Percentiles rank a stretch among this genome's conserved stretches.
These are phyloP conservation scores for Toxoplasma gondii DNA, from an alignment of 169 alveolate species.

Conservation along the genomic window DNA sequence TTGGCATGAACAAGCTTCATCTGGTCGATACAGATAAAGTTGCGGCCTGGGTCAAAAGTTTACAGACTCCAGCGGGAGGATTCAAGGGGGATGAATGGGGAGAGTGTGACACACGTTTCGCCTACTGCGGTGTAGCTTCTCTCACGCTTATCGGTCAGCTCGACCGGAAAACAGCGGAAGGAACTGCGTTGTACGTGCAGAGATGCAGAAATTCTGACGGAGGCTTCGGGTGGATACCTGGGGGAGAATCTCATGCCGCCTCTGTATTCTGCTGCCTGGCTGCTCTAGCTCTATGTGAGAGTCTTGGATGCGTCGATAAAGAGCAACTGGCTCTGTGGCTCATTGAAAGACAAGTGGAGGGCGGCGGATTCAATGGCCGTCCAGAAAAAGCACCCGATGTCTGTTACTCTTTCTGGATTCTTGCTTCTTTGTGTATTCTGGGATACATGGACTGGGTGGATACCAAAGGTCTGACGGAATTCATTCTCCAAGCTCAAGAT, in stretches of 20 bases:
- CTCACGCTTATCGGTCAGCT: constrained; percentile 77
- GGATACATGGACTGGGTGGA: constrained; percentile 65
- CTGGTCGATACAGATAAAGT: constrained; percentile 77
- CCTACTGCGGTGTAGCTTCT: constrained; percentile 88
- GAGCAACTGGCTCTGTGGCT: constrained; percentile 80
- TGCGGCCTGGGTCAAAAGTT: constrained; percentile 83
- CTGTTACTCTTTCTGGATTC: constrained; percentile 95
- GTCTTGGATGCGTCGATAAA: constrained; percentile 38
- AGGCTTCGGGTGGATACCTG: constrained; percentile 93
- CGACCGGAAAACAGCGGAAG: constrained; percentile 75
- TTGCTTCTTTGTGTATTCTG: constrained; percentile 83
- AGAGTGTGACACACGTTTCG: constrained; percentile 90
- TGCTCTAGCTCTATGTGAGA: constrained; percentile 55
- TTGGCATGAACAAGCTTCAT: constrained; percentile 79
- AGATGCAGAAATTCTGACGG: constrained; percentile 91
- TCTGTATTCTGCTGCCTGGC: constrained; percentile 91
- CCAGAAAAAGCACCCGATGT: constrained; percentile 96
- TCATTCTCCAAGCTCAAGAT: constrained; percentile 67
- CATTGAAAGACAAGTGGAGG: constrained; percentile 81
- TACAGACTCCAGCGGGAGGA: constrained; percentile 88
- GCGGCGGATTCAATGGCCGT: constrained; percentile 95
- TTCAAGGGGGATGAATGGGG: constrained; percentile 92
- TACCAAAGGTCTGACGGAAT: constrained; percentile 47
- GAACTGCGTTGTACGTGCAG: constrained; percentile 84
- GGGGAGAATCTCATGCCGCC: constrained; percentile 96